A percentile compares a stretch with the other conserved stretches of the same genome.
Conservation (phyloP, 495 filamentous ascomycete genomes). For the Collariella sp. region DNA sequence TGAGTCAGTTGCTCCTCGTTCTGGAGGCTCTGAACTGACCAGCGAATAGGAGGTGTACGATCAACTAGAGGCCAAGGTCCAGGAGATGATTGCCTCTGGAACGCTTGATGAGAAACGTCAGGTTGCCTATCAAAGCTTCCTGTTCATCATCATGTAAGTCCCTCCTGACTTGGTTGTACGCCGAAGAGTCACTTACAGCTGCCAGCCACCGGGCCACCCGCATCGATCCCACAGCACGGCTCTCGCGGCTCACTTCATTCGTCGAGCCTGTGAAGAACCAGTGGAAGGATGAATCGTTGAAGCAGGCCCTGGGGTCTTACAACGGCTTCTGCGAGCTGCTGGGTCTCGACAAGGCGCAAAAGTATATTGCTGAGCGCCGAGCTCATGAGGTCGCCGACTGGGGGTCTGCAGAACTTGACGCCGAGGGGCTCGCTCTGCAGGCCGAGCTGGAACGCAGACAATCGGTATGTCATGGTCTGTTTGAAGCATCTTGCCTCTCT, state of each 20-base stretch:
- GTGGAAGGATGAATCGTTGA: slow-evolving; percentile 68
- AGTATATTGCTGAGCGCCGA: slow-evolving; percentile 63
- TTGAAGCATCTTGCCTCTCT: slow-evolving; percentile 5
- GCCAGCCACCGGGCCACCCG: slow-evolving; percentile 67
- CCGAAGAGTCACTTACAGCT: slow-evolving; percentile 13
- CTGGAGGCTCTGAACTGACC: slow-evolving; percentile 4
- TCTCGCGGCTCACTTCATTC: slow-evolving; percentile 60
- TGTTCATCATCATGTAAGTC: slow-evolving; percentile 88
- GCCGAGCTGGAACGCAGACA: slow-evolving; percentile 63
- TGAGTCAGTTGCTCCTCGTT: slow-evolving; percentile 24
- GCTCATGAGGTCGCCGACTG: slow-evolving; percentile 78
- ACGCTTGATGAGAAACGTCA: slow-evolving; percentile 65
- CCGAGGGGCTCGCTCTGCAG: slow-evolving; percentile 70
- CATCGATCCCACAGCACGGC: slow-evolving; percentile 56
- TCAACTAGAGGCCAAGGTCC: slow-evolving; percentile 71
- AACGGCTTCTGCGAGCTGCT: slow-evolving; percentile 70
- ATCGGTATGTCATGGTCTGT: slow-evolving; percentile 40
- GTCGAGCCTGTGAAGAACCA: slow-evolving; percentile 67
- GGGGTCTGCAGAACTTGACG: slow-evolving; percentile 65
- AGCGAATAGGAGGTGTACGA: slow-evolving; percentile 62
- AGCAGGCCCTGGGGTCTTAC: slow-evolving; percentile 62
- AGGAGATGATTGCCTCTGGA: slow-evolving; percentile 65
- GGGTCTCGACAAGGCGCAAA: slow-evolving; percentile 67
- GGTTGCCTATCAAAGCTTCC: slow-evolving; percentile 59
- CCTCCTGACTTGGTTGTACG: not conserved